Conservation (phyloP, 257 asterid species). For the Przewalskia tangutica region DNA sequence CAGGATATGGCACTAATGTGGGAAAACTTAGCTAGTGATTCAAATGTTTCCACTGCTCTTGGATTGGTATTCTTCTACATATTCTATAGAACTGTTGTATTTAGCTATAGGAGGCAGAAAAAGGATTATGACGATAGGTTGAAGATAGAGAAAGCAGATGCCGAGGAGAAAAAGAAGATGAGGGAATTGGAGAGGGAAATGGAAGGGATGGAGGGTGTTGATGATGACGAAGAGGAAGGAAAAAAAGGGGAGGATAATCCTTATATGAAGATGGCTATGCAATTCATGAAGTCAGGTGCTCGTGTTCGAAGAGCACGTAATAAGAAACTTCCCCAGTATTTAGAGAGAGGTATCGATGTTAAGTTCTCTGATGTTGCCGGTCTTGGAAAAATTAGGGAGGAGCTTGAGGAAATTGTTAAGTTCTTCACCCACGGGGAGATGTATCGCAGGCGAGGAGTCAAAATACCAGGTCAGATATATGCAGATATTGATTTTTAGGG, state of each 20-base stretch:
- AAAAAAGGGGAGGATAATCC: conserved; percentile 62
- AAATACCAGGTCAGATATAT: conserved; percentile 71
- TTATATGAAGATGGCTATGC: conserved; percentile 60
- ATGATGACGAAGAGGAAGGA: conserved; percentile 61
- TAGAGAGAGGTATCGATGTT: conserved; percentile 78
- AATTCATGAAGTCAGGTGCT: conserved; percentile 94
- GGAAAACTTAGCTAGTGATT: conserved; percentile 60
- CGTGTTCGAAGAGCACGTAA: conserved; percentile 62
- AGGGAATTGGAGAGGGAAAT: conserved; percentile 73
- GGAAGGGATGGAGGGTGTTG: conserved; percentile 45
- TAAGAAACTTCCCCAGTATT: conserved; percentile 71
- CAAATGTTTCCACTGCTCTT: conserved; percentile 53
- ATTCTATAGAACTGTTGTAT: conserved; percentile 70
- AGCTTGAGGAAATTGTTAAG: conserved; percentile 96
- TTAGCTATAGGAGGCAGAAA: conserved; percentile 75
- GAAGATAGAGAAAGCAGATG: conserved; percentile 86
- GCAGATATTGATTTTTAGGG: background rate
- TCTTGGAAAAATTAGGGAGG: conserved; percentile 89
- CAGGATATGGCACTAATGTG: conserved; percentile 46
- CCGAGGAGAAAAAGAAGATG: conserved; percentile 84
- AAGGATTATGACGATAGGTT: conserved; percentile 91
- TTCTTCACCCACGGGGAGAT: conserved; percentile 97
- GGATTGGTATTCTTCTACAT: conserved; percentile 72
- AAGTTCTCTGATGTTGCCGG: conserved; percentile 97
- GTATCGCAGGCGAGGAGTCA: conserved; percentile 93